Evolutionary conservation across 306 rosid species (phyloP), one percentile per base, ranked within the genome.

Genomic region (Medicago truncatula): DNA sequence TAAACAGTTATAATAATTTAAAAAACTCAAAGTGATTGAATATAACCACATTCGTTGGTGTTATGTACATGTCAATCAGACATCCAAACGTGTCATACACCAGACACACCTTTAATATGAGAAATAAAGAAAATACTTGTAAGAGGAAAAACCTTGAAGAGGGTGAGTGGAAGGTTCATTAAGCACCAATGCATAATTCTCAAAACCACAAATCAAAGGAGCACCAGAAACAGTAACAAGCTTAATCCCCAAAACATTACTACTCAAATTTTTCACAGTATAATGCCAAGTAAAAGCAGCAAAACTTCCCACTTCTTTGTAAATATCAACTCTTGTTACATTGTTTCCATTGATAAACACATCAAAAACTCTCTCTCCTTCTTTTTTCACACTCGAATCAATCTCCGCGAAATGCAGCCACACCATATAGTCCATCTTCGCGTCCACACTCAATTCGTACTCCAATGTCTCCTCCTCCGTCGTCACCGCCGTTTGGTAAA

Each of bases 401-500:
- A 95, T 84, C 82, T 95, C 99, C 1, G 91, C 93, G 20, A 95
- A 95, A 70, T 95, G 99, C 54, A 95, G 78, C 99, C 97, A 92
- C 82, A 94, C 76, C 91, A 83, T 70, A 53, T 94, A 94, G 62
- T 94, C 98, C 72, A 90, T 85, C 85, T 92, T 95, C 39, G 99
- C 97, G 43, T 95, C 99, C 86, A 95, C 97, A 16, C 23, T 13
- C 85, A 95, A 82, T 63, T 71, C 73, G 74, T 92, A 95, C 85
- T 74, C 88, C 85, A 95, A 34, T 0, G 1, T 13, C 1, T 7
- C 13, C 0, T 63, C 80, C 38, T 78, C 87, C 0, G 67, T 63
- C 9, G 89, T 82, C 53, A 87, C 89, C 70, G 97, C 96, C 80
- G 85, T 63, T 71, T 95, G 90, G 80, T 89, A 95, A 58, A 95